Conservation (phyloP, 305 asterid species). For the Fraxinus paxiana region DNA sequence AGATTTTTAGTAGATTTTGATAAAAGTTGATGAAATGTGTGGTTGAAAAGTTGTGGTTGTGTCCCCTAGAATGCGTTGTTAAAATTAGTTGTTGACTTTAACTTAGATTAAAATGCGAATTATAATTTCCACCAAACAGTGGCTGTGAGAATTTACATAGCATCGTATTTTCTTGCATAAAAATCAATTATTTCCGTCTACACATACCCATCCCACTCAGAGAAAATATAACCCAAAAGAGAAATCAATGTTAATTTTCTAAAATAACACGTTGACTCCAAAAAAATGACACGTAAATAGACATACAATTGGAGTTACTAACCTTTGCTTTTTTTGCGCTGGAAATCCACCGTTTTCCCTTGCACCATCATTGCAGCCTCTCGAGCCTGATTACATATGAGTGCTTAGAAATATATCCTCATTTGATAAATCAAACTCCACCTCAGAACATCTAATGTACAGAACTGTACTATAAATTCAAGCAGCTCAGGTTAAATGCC, state of each 20-base stretch:
- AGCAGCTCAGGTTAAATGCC: conserved; percentile 6
- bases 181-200: background rate
- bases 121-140: background rate
- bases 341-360: conserved; percentile 93
- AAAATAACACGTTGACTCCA: background rate
- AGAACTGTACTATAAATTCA: background rate
- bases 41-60: background rate
- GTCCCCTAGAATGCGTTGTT: background rate
- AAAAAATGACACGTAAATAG: background rate
- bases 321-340: conserved; percentile 97
- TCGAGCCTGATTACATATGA: conserved; percentile 63
- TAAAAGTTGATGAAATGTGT: background rate
- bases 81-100: background rate
- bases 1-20: background rate
- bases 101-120: background rate
- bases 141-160: background rate
- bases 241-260: background rate
- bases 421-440: conserved; percentile 5
- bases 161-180: background rate
- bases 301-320: conserved; percentile 8
- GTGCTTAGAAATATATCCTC: background rate
- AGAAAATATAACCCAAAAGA: background rate
- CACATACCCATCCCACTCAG: background rate
- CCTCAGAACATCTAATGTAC: conserved; percentile 16
- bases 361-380: conserved; percentile 87